phyloP scores from a whole-genome alignment of 2,329 filamentous ascomycete species.

The Pseudocercospora fuligena region DNA sequence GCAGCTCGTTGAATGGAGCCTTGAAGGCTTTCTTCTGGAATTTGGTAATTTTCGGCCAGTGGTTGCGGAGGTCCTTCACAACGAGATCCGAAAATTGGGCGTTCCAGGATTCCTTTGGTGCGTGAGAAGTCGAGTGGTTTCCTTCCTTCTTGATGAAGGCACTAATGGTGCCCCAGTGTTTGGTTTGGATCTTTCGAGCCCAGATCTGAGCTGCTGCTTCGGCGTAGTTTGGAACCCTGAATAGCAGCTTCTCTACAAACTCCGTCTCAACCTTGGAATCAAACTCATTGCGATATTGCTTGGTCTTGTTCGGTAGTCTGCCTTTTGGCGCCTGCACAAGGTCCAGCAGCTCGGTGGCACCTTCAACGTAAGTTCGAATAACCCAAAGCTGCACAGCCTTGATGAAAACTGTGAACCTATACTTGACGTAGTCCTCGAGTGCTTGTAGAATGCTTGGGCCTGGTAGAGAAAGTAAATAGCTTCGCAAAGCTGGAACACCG shows the following conservation, averaged over 20 bases:
- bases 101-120: constrained; percentile 28
- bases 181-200: no score
- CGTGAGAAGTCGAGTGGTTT: constrained; percentile 20
- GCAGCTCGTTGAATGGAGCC: no score
- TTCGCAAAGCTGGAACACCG: constrained; percentile 31
- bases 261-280: no score
- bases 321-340: constrained; percentile 4
- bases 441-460: constrained; percentile 18
- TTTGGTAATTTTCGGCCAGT: no score
- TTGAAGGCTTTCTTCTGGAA: no score
- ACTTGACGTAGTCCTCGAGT: constrained; percentile 22
- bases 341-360: not conserved
- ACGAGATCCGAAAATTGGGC: constrained; percentile 18
- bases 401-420: constrained; percentile 26
- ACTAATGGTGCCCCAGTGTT: constrained; percentile 12
- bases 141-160: constrained; percentile 31
- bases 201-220: no score
- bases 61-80: no score
- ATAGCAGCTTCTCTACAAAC: no score
- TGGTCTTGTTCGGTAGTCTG: not conserved
- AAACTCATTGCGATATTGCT: not conserved
- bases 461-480: constrained; percentile 12
- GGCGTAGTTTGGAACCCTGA: no score
- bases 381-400: constrained; percentile 25
- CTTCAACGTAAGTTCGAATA: not conserved